Evolutionary conservation across 768 basidiomycete genomes (phyloP), one percentile per base, ranked within the genome.

Genomic region (Suillus americanus): DNA sequence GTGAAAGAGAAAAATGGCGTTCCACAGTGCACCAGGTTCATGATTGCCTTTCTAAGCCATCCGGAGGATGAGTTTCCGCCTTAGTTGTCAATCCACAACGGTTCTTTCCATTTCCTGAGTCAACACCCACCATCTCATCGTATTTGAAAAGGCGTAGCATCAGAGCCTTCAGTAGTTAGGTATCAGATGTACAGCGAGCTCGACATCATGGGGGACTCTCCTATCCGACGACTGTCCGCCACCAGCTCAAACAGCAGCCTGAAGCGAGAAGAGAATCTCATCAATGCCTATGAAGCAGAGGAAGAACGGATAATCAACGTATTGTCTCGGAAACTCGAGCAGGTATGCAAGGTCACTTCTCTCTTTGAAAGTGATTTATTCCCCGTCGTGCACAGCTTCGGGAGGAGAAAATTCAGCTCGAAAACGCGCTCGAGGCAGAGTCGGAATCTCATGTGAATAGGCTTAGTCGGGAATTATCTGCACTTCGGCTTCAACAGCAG

Each of bases 241-340:
- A 79, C 83, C 40, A 86, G 82, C 71, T 78, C 86, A 45, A 82
- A 80, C 65, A 84, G 78, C 62, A 84, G 72, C 12, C 38, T 76
- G 23, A 75, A 83, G 67, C 76, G 81, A 45, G 85, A 89, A 70
- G 92, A 94, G 72, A 89, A 86, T 61, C 81, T 94, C 72, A 94
- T 94, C 72, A 93, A 94, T 75, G 89, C 90, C 25, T 94, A 93
- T 74, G 92, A 94, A 70, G 93, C 92, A 13, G 92, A 95, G 76
- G 92, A 95, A 77, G 93, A 95, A 74, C 86, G 92, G 53, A 93
- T 95, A 62, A 90, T 92, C 68, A 94, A 93, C 65, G 81, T 90
- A 8, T 79, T 95, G 62, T 93, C 90, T 33, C 82, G 92, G 69
- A 95, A 94, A 74, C 81, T 95, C 60, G 91, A 94, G 78, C 84